Evolutionary conservation across 208 protist genomes (phyloP).

Genomic region (Vickermania ingenoplastis): DNA sequence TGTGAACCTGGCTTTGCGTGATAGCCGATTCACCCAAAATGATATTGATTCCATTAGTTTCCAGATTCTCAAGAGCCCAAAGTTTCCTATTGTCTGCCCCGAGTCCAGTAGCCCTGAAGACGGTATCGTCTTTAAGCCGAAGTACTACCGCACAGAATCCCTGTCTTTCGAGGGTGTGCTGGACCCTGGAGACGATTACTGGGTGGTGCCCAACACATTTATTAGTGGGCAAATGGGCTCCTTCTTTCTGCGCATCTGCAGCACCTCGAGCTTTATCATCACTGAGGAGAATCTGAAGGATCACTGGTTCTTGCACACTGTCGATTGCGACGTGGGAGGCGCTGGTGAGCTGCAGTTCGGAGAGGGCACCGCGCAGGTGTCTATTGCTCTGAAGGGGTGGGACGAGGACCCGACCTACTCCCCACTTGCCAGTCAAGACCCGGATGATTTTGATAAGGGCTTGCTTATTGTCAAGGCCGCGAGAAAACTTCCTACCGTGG

Average conservation of each 20-base stretch:
- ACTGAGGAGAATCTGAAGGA: conserved; percentile 28
- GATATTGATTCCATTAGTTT: conserved; percentile 44
- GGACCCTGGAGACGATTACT: conserved; percentile 48
- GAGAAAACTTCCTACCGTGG: not conserved
- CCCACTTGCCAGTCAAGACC: not conserved
- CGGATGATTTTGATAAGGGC: not conserved
- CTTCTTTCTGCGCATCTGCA: conserved; percentile 55
- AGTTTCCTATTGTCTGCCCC: conserved; percentile 39
- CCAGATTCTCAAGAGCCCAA: conserved; percentile 48
- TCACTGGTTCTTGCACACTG: conserved; percentile 39
- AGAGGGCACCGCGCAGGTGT: conserved; percentile 54
- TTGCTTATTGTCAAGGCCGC: not conserved
- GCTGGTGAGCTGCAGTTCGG: conserved; percentile 43
- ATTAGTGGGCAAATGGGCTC: conserved; percentile 27
- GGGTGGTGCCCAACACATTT: conserved; percentile 68
- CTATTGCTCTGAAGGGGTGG: conserved; percentile 6
- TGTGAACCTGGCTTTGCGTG: conserved; percentile 50
- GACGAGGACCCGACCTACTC: not conserved
- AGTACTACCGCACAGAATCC: conserved; percentile 33
- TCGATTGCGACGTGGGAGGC: conserved; percentile 13
- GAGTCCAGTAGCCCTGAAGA: conserved; percentile 10
- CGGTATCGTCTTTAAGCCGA: conserved; percentile 25
- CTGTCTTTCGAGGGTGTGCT: conserved; percentile 57
- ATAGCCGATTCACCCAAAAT: conserved; percentile 33
- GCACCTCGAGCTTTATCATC: conserved; percentile 32